These are phyloP conservation scores for Dryas drummondii DNA, from an alignment of 306 rosid species.

Conservation along the genomic window DNA sequence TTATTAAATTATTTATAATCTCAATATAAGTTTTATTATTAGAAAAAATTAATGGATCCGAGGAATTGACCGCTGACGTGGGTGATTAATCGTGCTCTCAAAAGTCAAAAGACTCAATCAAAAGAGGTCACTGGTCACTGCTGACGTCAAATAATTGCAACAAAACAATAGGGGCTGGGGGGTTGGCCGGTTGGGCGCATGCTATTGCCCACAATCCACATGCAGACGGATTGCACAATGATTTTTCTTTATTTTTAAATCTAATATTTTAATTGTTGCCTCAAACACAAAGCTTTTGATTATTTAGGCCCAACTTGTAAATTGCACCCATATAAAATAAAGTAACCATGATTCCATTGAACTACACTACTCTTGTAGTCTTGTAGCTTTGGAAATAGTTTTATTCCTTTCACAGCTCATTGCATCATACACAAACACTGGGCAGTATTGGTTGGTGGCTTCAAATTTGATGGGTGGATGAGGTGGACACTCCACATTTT, in stretches of 20 bases:
- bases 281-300: background rate
- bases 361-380: no score
- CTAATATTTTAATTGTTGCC: background rate
- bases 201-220: background rate
- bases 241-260: background rate
- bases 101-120: no score
- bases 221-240: background rate
- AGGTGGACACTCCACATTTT: conserved; percentile 19
- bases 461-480: conserved; percentile 9
- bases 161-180: background rate
- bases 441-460: background rate
- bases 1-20: no score
- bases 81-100: no score
- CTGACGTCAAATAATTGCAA: background rate
- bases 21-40: no score
- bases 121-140: conserved; percentile 19
- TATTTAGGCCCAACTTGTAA: background rate
- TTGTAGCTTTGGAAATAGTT: background rate
- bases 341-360: no score
- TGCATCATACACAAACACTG: background rate
- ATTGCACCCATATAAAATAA: no score
- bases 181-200: background rate
- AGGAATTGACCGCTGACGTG: no score
- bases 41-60: no score
- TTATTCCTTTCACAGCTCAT: background rate